Evolutionary conservation across 768 basidiomycete genomes (phyloP).

Genomic region (Pisolithus tinctorius): DNA sequence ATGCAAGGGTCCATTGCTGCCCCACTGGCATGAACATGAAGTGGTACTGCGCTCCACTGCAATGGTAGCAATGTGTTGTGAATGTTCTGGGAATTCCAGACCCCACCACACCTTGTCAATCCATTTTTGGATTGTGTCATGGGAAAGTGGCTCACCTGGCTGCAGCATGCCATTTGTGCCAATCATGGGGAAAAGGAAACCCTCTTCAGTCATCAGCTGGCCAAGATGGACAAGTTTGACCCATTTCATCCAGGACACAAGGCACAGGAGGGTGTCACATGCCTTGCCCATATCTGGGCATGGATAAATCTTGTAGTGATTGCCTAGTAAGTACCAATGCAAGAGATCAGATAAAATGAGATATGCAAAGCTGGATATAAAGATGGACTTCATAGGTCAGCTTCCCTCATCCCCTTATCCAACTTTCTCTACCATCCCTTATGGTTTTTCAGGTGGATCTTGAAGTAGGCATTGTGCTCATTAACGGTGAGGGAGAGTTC

Average conservation of each 20-base stretch:
- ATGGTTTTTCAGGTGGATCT: conserved; percentile 12
- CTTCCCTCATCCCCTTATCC: conserved; percentile 20
- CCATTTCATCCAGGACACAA: conserved; percentile 2
- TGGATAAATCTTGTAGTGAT: conserved; percentile 1
- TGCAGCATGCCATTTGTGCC: conserved; percentile 13
- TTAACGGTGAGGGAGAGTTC: background rate
- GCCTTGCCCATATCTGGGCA: background rate
- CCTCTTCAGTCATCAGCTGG: conserved; percentile 5
- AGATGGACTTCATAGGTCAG: conserved; percentile 6
- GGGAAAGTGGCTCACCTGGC: conserved; percentile 16
- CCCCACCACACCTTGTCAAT: conserved; percentile 10
- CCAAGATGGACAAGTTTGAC: background rate
- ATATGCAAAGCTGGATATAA: no score
- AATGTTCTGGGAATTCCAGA: conserved; percentile 8
- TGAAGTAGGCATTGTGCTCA: conserved; percentile 12
- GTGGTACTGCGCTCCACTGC: conserved; percentile 22
- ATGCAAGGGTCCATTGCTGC: conserved; percentile 29
- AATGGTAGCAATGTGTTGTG: conserved; percentile 23
- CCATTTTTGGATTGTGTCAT: conserved; percentile 15
- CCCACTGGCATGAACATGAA: conserved; percentile 29
- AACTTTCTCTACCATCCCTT: conserved; percentile 22
- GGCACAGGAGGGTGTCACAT: background rate
- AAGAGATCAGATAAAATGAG: no score
- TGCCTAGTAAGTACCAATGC: background rate
- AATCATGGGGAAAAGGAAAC: conserved; percentile 20